Conservation (phyloP, 345 rosid genomes). For the Syzygium aromaticum region DNA sequence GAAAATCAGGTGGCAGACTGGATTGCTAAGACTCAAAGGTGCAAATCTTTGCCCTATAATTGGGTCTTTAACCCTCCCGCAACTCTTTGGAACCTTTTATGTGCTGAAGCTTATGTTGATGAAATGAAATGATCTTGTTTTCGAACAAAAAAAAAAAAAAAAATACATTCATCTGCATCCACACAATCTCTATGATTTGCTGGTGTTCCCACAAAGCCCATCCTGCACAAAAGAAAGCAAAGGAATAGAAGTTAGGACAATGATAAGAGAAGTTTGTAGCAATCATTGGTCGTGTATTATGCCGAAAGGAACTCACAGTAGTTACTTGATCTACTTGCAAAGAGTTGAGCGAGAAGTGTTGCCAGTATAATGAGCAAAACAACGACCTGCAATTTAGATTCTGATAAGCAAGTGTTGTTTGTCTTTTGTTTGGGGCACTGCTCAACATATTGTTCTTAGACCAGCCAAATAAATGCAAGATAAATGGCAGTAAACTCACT, state of each 20-base stretch:
- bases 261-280: neutral
- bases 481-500: slow-evolving; percentile 11
- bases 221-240: neutral
- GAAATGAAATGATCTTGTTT: too few relatives aligned
- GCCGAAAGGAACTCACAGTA: neutral
- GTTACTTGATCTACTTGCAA: neutral
- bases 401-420: neutral
- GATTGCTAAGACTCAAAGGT: too few relatives aligned
- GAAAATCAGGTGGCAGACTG: too few relatives aligned
- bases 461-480: neutral
- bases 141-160: too few relatives aligned
- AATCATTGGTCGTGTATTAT: neutral
- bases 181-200: neutral
- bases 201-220: neutral
- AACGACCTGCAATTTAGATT: neutral
- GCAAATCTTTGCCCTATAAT: too few relatives aligned
- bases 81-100: too few relatives aligned
- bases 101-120: too few relatives aligned
- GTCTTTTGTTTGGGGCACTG: neutral
- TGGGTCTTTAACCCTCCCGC: too few relatives aligned
- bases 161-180: too few relatives aligned
- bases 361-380: slow-evolving; percentile 4
- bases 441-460: neutral
- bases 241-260: neutral
- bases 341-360: neutral